These are phyloP conservation scores for Phytopythium oedochilum DNA, from an alignment of 352 stramenopile genomes.

Conservation along the genomic window DNA sequence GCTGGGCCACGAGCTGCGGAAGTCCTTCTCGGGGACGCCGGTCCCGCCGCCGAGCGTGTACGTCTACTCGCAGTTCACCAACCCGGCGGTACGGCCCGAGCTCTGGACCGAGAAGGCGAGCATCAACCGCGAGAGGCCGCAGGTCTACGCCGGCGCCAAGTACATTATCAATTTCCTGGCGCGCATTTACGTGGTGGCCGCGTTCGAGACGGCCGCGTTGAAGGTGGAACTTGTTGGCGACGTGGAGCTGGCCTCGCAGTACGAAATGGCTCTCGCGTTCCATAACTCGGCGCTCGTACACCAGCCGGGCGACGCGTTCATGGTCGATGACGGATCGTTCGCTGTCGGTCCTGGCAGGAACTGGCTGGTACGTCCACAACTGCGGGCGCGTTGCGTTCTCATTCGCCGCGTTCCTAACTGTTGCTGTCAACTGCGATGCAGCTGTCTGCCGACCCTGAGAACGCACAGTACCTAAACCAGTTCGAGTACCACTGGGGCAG, in stretches of 20 bases:
- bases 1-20: conserved; percentile 28
- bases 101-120: conserved; percentile 23
- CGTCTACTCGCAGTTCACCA: conserved; percentile 33
- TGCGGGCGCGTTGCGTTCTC: not conserved
- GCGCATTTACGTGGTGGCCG: conserved; percentile 10
- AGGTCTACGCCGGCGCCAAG: not conserved
- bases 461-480: conserved; percentile 23
- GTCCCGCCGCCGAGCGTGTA: conserved; percentile 54
- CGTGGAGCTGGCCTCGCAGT: conserved; percentile 41
- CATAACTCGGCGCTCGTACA: conserved; percentile 52
- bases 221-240: conserved; percentile 31
- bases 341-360: conserved; percentile 39
- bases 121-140: not conserved
- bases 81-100: conserved; percentile 21
- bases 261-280: conserved; percentile 48
- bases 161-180: not conserved
- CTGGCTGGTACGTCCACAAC: conserved; percentile 34
- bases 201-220: conserved; percentile 38
- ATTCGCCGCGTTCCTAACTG: not conserved
- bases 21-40: conserved; percentile 18
- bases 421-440: conserved; percentile 1
- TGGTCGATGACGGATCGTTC: conserved; percentile 23
- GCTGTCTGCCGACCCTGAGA: conserved; percentile 32
- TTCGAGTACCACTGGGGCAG: conserved; percentile 21
- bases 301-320: conserved; percentile 14